phyloP scores from a whole-genome alignment of 768 basidiomycete species.

The Collybiopsis luxurians region DNA sequence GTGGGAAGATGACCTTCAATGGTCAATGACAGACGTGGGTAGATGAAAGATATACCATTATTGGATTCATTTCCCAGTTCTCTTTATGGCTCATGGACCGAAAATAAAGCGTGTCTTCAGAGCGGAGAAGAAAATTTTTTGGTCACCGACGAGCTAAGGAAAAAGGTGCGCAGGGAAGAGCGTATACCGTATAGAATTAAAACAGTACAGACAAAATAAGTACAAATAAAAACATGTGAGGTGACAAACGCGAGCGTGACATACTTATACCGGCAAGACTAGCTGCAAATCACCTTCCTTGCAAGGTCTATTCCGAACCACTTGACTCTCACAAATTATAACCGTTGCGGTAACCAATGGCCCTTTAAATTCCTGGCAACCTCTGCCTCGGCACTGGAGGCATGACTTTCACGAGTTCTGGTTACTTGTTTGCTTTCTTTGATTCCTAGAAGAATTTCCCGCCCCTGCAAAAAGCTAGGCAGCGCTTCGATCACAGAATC shows the following conservation, averaged over 20 bases:
- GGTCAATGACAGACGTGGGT: background rate
- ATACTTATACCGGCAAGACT: no score
- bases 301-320: no score
- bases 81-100: background rate
- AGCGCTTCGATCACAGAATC: constrained; percentile 7
- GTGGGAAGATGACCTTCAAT: background rate
- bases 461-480: constrained; percentile 48
- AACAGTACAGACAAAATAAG: background rate
- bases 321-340: constrained; percentile 26
- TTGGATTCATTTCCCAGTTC: background rate
- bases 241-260: background rate
- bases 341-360: constrained; percentile 67
- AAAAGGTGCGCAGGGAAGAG: no score
- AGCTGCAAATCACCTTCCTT: no score
- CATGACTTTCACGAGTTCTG: constrained; percentile 14
- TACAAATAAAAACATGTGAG: background rate
- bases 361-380: constrained; percentile 53
- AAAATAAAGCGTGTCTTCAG: background rate
- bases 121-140: background rate
- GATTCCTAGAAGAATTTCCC: constrained; percentile 45
- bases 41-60: background rate
- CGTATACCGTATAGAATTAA: no score
- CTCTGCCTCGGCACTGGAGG: constrained; percentile 55
- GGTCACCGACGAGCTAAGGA: background rate
- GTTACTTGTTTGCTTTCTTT: constrained; percentile 7